Conservation (phyloP, 305 asterid genomes). For the Fraxinus latifolia region DNA sequence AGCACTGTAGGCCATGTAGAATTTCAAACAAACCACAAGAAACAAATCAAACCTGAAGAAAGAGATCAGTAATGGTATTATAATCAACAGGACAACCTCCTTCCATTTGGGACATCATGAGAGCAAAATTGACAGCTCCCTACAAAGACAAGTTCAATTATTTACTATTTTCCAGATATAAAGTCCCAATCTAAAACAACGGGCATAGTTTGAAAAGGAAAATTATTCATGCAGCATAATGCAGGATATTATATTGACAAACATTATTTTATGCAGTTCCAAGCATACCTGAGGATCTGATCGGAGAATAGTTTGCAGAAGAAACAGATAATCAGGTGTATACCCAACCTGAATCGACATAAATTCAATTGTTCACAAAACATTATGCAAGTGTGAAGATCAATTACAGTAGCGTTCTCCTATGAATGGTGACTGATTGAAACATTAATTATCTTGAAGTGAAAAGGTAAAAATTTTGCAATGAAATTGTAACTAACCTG, state of each 20-base stretch:
- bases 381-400: background rate
- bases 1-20: background rate
- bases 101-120: slow-evolving; percentile 99
- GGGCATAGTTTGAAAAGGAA: slow-evolving; percentile 1
- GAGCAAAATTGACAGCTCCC: slow-evolving; percentile 99
- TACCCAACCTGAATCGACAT: slow-evolving; percentile 74
- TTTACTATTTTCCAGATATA: slow-evolving; percentile 14
- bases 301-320: slow-evolving; percentile 96
- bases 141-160: slow-evolving; percentile 33
- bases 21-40: slow-evolving; percentile 11
- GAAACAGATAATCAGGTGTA: slow-evolving; percentile 95
- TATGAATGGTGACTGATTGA: background rate
- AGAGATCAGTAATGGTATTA: slow-evolving; percentile 96
- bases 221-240: background rate
- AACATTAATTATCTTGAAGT: slow-evolving; percentile 10
- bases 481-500: slow-evolving; percentile 51
- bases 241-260: slow-evolving; percentile 1
- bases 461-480: background rate
- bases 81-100: slow-evolving; percentile 99
- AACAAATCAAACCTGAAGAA: slow-evolving; percentile 72
- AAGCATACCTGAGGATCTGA: slow-evolving; percentile 92
- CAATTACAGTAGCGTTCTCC: slow-evolving; percentile 17
- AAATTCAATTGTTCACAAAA: slow-evolving; percentile 11
- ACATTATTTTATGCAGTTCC: slow-evolving; percentile 7
- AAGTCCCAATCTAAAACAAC: background rate